These are phyloP conservation scores for Monosporozyma yasuniensis DNA, from an alignment of 805 yeast genomes.

Conservation along the genomic window DNA sequence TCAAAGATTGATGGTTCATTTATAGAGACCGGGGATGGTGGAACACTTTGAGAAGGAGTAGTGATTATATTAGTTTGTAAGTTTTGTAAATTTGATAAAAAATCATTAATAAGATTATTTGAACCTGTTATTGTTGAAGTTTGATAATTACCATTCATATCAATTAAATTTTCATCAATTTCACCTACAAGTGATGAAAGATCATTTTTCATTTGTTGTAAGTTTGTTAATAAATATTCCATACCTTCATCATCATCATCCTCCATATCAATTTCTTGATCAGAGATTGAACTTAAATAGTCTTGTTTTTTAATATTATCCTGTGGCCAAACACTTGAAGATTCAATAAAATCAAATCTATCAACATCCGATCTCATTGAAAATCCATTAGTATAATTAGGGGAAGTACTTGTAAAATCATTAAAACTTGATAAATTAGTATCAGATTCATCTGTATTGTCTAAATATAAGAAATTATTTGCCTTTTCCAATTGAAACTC, in stretches of 20 bases:
- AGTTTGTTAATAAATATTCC: background rate
- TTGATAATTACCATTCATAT: background rate
- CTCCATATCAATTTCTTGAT: background rate
- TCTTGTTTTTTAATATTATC: background rate
- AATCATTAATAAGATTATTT: background rate
- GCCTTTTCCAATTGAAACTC: background rate
- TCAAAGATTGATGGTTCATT: background rate
- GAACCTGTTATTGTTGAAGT: background rate
- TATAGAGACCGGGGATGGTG: background rate
- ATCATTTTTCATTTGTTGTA: background rate
- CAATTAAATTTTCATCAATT: slow-evolving; percentile 1
- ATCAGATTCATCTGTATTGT: background rate
- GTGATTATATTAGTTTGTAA: too few relatives aligned
- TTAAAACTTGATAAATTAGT: background rate
- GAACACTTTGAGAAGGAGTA: background rate
- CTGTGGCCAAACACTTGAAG: background rate
- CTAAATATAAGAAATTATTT: background rate
- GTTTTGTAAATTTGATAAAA: background rate
- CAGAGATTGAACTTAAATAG: background rate
- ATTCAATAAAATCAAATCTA: slow-evolving; percentile 17
- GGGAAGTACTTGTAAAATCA: background rate
- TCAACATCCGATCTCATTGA: slow-evolving; percentile 22
- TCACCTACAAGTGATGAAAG: background rate
- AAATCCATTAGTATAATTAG: slow-evolving; percentile 2
- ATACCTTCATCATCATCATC: background rate